These are phyloP conservation scores for Rhizopogon roseolus DNA, from an alignment of 768 basidiomycete genomes.

Conservation along the genomic window DNA sequence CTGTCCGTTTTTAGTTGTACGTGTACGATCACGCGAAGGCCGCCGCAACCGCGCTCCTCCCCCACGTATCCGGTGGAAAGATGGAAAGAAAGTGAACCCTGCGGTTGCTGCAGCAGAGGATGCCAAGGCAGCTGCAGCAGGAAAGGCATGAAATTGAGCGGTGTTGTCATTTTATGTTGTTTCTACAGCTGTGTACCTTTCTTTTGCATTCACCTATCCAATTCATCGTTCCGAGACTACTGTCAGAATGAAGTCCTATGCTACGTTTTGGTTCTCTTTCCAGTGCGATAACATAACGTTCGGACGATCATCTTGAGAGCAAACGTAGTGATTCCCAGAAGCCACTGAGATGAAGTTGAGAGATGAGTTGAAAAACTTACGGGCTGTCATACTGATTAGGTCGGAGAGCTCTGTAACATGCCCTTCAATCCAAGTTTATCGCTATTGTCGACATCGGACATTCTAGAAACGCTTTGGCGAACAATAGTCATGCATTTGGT, in stretches of 20 bases:
- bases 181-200: constrained; percentile 12
- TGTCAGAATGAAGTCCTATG: neutral
- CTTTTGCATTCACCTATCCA: constrained; percentile 6
- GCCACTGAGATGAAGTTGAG: too few species aligned
- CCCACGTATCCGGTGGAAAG: constrained; percentile 92
- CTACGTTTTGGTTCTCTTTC: too few species aligned
- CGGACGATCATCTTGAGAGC: neutral
- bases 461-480: too few species aligned
- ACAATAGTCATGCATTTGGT: too few species aligned
- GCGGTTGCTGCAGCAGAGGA: constrained; percentile 93
- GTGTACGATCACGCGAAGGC: constrained; percentile 93
- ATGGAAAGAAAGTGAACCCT: constrained; percentile 93
- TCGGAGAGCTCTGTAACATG: too few species aligned
- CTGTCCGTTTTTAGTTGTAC: constrained; percentile 68
- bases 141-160: constrained; percentile 42
- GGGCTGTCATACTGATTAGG: too few species aligned
- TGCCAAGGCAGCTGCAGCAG: constrained; percentile 56
- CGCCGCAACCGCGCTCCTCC: constrained; percentile 98
- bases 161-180: constrained; percentile 5
- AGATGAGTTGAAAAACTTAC: too few species aligned
- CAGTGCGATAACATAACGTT: neutral
- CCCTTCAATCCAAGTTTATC: too few species aligned
- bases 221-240: neutral
- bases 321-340: too few species aligned
- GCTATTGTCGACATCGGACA: too few species aligned